Evolutionary conservation across 1,284 basidiomycete species (phyloP), one percentile per base, ranked within the genome.

Genomic region (Heimioporus retisporus): DNA sequence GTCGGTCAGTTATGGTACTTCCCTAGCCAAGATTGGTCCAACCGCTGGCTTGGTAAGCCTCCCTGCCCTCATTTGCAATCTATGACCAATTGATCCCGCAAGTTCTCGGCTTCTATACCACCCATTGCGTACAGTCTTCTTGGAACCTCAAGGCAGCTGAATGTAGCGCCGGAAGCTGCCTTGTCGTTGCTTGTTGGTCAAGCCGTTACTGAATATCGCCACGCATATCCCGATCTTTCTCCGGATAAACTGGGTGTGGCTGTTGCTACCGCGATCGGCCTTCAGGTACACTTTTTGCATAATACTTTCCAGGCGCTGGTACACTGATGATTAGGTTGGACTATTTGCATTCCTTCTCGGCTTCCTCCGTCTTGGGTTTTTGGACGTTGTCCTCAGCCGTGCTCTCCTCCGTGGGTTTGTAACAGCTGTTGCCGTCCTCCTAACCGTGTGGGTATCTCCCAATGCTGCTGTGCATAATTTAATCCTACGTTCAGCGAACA

Each of bases 381-480:
- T 98, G 61, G 96, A 98, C 78, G 96, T 98, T 21, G 93, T 98
- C 5, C 86, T 98, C n/a, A 95, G 93, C 69, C 89, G 95, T 65
- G 95, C 96, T 8, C 82, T 95, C 11, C 85, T 98, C 50, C 88
- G 95, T 50, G 96, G 96, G 10, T 98, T 98, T 79, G 90, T 96
- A 61, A 90, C 91, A 6, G 94, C 93, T 21, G 86, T 96, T 25
- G 93, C 91, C 2, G 84, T 92, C 7, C 87, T 94, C 31, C 93
- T 94, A 70, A 83, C 89, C 74, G 86, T 93, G 92, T 92, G 68
- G 61, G 88, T 82, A 7, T 31, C 57, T 21, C 18, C 46, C 66
- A 55, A 10, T 64, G 19, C 44, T 23, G 28, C 28, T 60, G 19
- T 50, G 48, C 48, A 61, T 21, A 14, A 23, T 13, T 35, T 66